phyloP scores from a whole-genome alignment of 2,329 filamentous ascomycete species.

The Decorospora gaudefroyi region DNA sequence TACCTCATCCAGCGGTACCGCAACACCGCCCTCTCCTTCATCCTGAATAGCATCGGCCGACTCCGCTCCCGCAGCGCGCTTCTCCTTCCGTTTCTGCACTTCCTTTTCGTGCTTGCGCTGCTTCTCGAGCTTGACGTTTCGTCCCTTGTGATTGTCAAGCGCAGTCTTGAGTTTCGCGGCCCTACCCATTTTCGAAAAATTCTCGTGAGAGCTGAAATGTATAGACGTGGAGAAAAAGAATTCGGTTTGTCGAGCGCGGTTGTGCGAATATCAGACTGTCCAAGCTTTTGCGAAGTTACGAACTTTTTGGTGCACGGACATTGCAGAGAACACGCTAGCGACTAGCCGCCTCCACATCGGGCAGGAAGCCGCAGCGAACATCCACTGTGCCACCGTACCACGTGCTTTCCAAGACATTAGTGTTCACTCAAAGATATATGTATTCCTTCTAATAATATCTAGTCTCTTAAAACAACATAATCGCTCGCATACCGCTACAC shows the following conservation, averaged over 20 bases:
- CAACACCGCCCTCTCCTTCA: slow-evolving; percentile 37
- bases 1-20: slow-evolving; percentile 36
- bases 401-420: slow-evolving; percentile 22
- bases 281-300: slow-evolving; percentile 29
- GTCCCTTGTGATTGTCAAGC: slow-evolving; percentile 62
- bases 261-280: slow-evolving; percentile 18
- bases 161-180: slow-evolving; percentile 63
- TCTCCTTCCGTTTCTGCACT: slow-evolving; percentile 14
- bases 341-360: slow-evolving; percentile 37
- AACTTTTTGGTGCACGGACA: slow-evolving; percentile 47
- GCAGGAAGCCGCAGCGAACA: slow-evolving; percentile 32
- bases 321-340: slow-evolving; percentile 32
- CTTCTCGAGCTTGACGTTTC: slow-evolving; percentile 75
- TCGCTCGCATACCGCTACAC: not conserved
- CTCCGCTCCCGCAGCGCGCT: slow-evolving; percentile 10
- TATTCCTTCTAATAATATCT: not conserved
- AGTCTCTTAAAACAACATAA: not conserved
- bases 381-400: too few relatives aligned
- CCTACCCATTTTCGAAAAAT: slow-evolving; percentile 47
- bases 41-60: slow-evolving; percentile 20
- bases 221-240: not conserved
- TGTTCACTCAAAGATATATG: slow-evolving; percentile 16
- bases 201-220: not conserved
- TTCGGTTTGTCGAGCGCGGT: not conserved
- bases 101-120: slow-evolving; percentile 42